Percentiles rank a stretch among this genome's conserved stretches.
These are phyloP conservation scores for Syncephalis plumigaleata DNA, from an alignment of 371 early-diverging fungal genomes.

Conservation along the genomic window DNA sequence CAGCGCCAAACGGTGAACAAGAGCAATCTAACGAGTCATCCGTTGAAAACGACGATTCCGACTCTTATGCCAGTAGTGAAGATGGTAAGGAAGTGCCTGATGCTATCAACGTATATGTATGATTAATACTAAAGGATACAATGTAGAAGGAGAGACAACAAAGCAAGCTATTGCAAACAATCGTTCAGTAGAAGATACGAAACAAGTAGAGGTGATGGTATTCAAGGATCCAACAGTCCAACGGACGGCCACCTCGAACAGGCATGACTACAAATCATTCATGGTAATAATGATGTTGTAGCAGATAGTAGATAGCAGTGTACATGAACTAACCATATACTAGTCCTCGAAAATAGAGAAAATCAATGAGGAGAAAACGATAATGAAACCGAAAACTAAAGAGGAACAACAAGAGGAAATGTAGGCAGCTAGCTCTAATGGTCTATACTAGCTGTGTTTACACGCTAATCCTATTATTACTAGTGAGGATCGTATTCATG, in stretches of 20 bases:
- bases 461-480: neutral
- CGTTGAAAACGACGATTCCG: too few species aligned
- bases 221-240: slow-evolving; percentile 6
- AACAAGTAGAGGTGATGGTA: slow-evolving; percentile 7
- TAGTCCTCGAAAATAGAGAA: slow-evolving; percentile 14
- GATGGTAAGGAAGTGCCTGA: too few species aligned
- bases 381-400: slow-evolving; percentile 8
- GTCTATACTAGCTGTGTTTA: neutral
- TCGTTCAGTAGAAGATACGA: too few species aligned
- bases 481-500: slow-evolving; percentile 16
- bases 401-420: slow-evolving; percentile 15
- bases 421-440: too few species aligned
- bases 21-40: too few species aligned
- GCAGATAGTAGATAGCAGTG: neutral
- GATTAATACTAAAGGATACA: too few species aligned
- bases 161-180: too few species aligned
- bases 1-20: too few species aligned
- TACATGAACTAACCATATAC: neutral
- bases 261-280: slow-evolving; percentile 9
- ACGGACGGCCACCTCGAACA: neutral
- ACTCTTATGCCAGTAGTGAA: too few species aligned
- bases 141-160: too few species aligned
- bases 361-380: slow-evolving; percentile 2
- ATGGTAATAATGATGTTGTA: slow-evolving; percentile 6
- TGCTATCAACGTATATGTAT: too few species aligned